Conservation (phyloP, 2,329 filamentous ascomycete species). For the Fusarium burgessii region DNA sequence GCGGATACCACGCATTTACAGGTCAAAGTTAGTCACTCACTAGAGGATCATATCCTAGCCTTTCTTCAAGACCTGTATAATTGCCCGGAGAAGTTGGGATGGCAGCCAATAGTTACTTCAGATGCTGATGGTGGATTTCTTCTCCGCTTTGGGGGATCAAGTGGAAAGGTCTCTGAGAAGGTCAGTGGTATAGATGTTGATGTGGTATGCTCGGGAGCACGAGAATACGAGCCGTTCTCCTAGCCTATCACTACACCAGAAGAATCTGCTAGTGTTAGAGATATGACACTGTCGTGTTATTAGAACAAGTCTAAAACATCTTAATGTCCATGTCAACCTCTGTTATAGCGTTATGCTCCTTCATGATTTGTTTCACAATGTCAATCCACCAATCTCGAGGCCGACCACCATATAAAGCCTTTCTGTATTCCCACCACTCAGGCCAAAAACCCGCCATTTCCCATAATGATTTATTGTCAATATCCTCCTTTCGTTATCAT, state of each 20-base stretch:
- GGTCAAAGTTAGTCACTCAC: background rate
- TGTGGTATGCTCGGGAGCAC: background rate
- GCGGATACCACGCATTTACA: background rate
- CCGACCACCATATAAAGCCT: slow-evolving; percentile 33
- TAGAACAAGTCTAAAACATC: background rate
- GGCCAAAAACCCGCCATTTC: slow-evolving; percentile 49
- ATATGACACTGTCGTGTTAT: too few relatives aligned
- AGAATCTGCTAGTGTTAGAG: too few relatives aligned
- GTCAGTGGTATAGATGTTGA: background rate
- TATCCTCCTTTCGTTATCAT: fast-evolving
- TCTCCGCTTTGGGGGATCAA: background rate
- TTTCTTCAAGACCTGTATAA: background rate
- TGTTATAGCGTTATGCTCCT: background rate
- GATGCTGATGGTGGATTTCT: background rate
- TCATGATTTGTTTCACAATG: background rate
- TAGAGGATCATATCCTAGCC: background rate
- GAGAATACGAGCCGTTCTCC: background rate
- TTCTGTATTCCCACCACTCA: slow-evolving; percentile 49
- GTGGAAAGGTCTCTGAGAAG: background rate
- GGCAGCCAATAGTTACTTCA: background rate
- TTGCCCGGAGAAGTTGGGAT: background rate
- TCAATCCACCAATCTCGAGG: slow-evolving; percentile 34
- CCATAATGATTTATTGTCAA: slow-evolving; percentile 8
- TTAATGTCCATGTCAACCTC: background rate
- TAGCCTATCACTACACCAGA: background rate